Base-by-base conservation (phyloP, 768 basidiomycete species). In the Sarcodon sp. region DNA sequence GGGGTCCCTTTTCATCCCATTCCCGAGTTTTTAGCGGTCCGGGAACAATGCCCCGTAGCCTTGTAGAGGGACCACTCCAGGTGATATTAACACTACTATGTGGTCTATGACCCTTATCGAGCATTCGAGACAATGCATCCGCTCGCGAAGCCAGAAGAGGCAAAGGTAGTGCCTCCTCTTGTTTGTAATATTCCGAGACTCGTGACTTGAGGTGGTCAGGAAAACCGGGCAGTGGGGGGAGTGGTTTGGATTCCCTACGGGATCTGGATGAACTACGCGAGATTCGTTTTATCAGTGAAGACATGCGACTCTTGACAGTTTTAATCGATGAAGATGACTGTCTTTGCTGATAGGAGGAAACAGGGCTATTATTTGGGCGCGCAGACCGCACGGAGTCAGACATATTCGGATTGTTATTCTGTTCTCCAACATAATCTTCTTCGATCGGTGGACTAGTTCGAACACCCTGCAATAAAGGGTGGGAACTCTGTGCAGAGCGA, bases 141-240 rank as follows among this genome's bases (percentile, higher is more conserved):
- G 77, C 77, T 11, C 77, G 71, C 31, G 67, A 66, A 10, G 70
- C 68, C 6, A 80, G 68, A 32, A 75, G 68, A 1, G 74, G 74
- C n/a, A 80, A 66, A 35, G 75, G 69, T 6, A 71, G 61, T 43
- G 62, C 56, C 35, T 72, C 68, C 43, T 80, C 80, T 41, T 58
- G 61, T 49, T 64, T 67, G 41, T 66, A 65, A 52, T 69, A 63
- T 35, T 67, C 68, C 47, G 58, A 61, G 50, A 74, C 73, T 10
- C 58, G 57, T 2, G 66, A 59, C 33, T 76, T 54, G 7, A 74
- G 61, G 15, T 71, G 69, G 43, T 70, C 60, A 2, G 76, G 71
- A 11, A 76, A 67, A 15, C 61, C 63, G 12, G 80, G 80, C 21
- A 82, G 67, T 1, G 77, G 79, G 6, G 80, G 79, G 12, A 82